Evolutionary conservation across 2,329 filamentous ascomycete species (phyloP).

Genomic region (Sporothrix euskadiensis): DNA sequence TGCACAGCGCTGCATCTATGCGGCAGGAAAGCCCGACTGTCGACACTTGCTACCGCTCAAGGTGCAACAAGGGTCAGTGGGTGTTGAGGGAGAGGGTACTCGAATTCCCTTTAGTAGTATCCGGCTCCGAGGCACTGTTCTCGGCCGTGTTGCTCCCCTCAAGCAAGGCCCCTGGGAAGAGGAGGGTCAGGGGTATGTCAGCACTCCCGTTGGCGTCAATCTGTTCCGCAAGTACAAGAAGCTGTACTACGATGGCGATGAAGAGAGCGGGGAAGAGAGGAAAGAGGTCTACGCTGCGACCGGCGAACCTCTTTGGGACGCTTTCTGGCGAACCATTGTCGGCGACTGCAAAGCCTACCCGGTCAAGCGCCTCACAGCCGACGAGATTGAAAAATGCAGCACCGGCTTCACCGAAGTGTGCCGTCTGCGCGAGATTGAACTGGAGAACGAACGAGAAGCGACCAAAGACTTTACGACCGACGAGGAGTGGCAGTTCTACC

Average conservation of each 20-base stretch:
- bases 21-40: slow-evolving; percentile 21
- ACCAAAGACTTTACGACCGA: slow-evolving; percentile 5
- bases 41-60: not conserved
- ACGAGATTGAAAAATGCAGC: not conserved
- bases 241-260: not conserved
- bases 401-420: not conserved
- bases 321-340: slow-evolving; percentile 27
- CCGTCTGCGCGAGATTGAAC: not conserved
- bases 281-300: slow-evolving; percentile 6
- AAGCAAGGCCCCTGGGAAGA: slow-evolving; percentile 22
- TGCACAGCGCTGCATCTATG: slow-evolving; percentile 28
- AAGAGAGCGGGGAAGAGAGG: not conserved
- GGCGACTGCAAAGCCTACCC: slow-evolving; percentile 29
- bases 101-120: not conserved
- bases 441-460: not conserved
- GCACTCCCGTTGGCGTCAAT: not conserved
- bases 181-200: not conserved
- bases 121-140: slow-evolving; percentile 9
- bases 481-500: not conserved
- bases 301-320: slow-evolving; percentile 18
- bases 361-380: slow-evolving; percentile 10
- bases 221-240: not conserved
- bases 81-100: not conserved
- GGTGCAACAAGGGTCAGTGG: not conserved
- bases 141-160: slow-evolving; percentile 20